A percentile compares a stretch with the other conserved stretches of the same genome.
Evolutionary conservation across 768 basidiomycete genomes (phyloP).

Genomic region (Trichaptum fuscoviolaceum): DNA sequence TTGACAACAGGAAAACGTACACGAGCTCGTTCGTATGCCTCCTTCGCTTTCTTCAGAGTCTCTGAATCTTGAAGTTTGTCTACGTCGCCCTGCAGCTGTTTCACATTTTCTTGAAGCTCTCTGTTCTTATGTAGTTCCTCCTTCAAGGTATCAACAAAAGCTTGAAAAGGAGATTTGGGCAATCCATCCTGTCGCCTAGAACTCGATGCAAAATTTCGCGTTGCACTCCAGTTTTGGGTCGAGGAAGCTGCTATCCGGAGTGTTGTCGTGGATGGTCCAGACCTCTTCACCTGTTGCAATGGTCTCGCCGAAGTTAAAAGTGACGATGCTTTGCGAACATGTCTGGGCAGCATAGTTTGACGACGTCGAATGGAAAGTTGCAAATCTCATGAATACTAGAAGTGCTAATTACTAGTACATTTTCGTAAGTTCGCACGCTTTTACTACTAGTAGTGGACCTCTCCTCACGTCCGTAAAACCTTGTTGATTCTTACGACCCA

Average conservation of each 20-base stretch:
- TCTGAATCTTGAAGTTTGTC: slow-evolving; percentile 97
- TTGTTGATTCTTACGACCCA: too few species aligned
- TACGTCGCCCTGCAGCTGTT: slow-evolving; percentile 95
- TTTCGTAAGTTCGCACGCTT: too few species aligned
- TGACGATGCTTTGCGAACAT: background rate
- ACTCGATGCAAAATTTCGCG: slow-evolving; percentile 38
- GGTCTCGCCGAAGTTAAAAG: background rate
- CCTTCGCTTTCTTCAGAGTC: slow-evolving; percentile 87
- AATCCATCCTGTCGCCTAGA: slow-evolving; percentile 54
- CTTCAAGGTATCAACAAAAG: slow-evolving; percentile 89
- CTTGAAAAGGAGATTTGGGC: slow-evolving; percentile 91
- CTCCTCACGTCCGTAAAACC: too few species aligned
- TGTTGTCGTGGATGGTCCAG: background rate
- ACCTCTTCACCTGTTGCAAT: background rate
- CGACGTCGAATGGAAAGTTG: background rate
- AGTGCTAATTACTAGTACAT: too few species aligned
- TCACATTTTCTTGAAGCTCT: slow-evolving; percentile 94
- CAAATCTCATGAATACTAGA: background rate
- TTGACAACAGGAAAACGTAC: slow-evolving; percentile 41
- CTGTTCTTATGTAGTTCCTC: slow-evolving; percentile 93
- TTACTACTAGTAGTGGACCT: too few species aligned
- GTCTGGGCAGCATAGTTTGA: background rate
- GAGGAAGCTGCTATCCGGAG: background rate
- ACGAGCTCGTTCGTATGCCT: slow-evolving; percentile 90
- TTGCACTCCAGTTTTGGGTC: slow-evolving; percentile 2